These are phyloP conservation scores for Apiotrichum mycotoxinovorans DNA, from an alignment of 1,284 basidiomycete genomes.

Conservation along the genomic window DNA sequence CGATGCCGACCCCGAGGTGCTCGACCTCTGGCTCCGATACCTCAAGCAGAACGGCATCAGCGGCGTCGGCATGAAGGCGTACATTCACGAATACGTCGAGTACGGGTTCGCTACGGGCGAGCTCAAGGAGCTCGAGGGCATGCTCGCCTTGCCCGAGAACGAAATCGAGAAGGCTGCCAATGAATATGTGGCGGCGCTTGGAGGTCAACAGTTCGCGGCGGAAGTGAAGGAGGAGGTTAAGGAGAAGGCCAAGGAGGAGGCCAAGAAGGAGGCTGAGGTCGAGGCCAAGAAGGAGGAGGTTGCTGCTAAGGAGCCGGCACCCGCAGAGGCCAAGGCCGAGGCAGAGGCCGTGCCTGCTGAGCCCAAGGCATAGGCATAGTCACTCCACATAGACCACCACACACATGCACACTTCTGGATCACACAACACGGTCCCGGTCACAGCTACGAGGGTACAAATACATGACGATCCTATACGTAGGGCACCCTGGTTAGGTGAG, in stretches of 20 bases:
- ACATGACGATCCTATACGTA: slow-evolving; percentile 1
- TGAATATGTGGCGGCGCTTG: slow-evolving; percentile 26
- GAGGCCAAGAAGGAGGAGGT: slow-evolving; percentile 4
- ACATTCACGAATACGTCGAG: slow-evolving; percentile 70
- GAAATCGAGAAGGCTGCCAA: slow-evolving; percentile 26
- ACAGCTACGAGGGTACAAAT: slow-evolving; percentile 3
- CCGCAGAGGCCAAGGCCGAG: background rate
- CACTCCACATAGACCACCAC: slow-evolving; percentile 4
- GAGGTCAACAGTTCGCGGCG: slow-evolving; percentile 16
- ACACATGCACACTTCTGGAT: slow-evolving; percentile 4
- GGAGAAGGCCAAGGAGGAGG: background rate
- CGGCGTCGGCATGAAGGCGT: slow-evolving; percentile 81
- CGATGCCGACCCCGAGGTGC: slow-evolving; percentile 75
- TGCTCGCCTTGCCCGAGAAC: slow-evolving; percentile 7
- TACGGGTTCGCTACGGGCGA: slow-evolving; percentile 61
- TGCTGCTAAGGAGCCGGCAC: slow-evolving; percentile 1
- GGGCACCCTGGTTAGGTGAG: slow-evolving; percentile 43
- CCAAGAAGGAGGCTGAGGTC: background rate
- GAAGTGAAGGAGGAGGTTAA: slow-evolving; percentile 1
- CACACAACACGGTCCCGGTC: no score
- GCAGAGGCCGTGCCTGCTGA: background rate
- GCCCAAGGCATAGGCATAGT: slow-evolving; percentile 11
- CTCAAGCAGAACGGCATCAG: slow-evolving; percentile 71
- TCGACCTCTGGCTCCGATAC: slow-evolving; percentile 80
- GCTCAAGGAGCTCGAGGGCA: slow-evolving; percentile 41